A percentile compares a stretch with the other conserved stretches of the same genome.
Evolutionary conservation across 2,329 filamentous ascomycete genomes (phyloP).

Genomic region (Geosmithia flava): DNA sequence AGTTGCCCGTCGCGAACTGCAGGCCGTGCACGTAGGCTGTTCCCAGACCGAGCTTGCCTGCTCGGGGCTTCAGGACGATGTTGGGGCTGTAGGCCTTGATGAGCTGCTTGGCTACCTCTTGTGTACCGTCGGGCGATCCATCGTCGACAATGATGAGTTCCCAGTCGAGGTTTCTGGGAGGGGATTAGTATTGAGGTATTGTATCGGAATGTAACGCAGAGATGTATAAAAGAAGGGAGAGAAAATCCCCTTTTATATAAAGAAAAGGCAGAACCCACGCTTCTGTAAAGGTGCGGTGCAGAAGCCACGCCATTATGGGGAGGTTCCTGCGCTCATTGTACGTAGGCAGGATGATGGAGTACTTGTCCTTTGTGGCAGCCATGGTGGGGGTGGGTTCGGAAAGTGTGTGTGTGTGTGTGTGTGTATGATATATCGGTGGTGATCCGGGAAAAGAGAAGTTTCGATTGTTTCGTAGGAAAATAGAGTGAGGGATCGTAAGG

Average conservation of each 20-base stretch:
- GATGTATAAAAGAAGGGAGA: no score
- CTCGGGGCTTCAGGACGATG: constrained; percentile 74
- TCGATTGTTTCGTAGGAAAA: no score
- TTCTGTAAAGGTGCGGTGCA: constrained; percentile 84
- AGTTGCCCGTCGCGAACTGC: constrained; percentile 83
- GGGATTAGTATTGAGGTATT: background rate
- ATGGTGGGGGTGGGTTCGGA: constrained; percentile 19
- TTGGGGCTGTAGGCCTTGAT: constrained; percentile 71
- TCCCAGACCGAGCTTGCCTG: constrained; percentile 92
- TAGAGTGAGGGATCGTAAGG: background rate
- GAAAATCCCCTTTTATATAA: no score
- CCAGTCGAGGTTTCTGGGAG: constrained; percentile 74
- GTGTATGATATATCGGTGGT: no score
- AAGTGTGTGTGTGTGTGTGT: no score
- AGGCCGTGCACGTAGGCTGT: constrained; percentile 94
- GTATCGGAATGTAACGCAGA: no score
- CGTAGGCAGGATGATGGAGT: constrained; percentile 93
- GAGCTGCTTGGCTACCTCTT: constrained; percentile 81
- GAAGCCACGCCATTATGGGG: constrained; percentile 87
- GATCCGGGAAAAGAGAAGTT: no score
- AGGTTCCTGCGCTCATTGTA: constrained; percentile 98
- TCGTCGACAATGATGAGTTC: constrained; percentile 98
- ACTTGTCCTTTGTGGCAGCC: constrained; percentile 56
- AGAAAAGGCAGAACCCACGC: constrained; percentile 41
- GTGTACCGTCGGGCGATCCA: constrained; percentile 90